Conservation (phyloP, 192 early-diverging fungal species). For the Coemansia sp. region DNA sequence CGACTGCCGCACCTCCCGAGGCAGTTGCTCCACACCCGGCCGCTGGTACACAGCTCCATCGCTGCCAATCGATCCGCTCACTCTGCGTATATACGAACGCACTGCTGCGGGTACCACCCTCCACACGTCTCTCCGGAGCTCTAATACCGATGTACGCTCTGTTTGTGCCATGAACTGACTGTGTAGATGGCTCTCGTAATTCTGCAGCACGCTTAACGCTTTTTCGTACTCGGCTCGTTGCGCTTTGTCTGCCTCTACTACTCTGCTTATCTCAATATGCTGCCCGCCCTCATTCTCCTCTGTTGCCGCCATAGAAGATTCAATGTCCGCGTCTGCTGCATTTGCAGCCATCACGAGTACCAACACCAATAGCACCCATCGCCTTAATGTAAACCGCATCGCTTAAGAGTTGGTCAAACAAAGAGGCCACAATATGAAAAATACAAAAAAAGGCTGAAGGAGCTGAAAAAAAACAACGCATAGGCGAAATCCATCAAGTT, state of each 20-base stretch:
- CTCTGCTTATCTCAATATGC: background rate
- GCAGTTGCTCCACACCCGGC: background rate
- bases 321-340: background rate
- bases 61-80: background rate
- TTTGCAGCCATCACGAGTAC: background rate
- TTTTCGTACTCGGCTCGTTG: background rate
- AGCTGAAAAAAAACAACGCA: background rate
- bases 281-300: background rate
- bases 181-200: slow-evolving; percentile 8
- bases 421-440: background rate
- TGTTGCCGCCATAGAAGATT: background rate
- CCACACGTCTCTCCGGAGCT: slow-evolving; percentile 8
- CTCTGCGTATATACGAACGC: slow-evolving; percentile 6
- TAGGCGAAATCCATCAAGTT: background rate
- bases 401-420: background rate
- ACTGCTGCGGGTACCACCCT: slow-evolving; percentile 8
- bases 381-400: background rate
- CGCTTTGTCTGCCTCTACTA: background rate
- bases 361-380: background rate
- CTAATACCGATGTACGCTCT: background rate
- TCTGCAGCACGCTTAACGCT: slow-evolving; percentile 11
- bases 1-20: slow-evolving; percentile 12
- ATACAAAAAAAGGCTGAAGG: background rate
- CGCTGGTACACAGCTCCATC: background rate
- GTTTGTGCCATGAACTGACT: background rate